Base-by-base conservation (phyloP, 345 rosid species). In the Salix suchowensis region DNA sequence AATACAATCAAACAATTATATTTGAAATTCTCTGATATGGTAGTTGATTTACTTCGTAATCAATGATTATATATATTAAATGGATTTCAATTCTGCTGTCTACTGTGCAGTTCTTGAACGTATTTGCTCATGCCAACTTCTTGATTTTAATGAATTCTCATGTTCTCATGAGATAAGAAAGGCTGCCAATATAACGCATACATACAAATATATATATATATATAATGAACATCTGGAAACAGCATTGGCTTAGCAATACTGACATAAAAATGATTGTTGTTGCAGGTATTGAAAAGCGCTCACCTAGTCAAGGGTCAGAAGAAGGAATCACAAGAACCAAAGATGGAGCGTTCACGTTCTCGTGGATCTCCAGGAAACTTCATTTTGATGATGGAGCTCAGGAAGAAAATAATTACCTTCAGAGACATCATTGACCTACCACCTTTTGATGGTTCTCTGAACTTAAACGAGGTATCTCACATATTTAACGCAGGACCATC, bases 391-490 rank as follows among this genome's bases (percentile, higher is more conserved):
- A 83, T 88, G 81, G 91, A 90, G 76, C 91, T 94, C 36, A 88
- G 88, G 28, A 85, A 88, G 77, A 91, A 89, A 87, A 90, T 90
- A 34, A 67, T 81, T 77, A 71, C 74, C 36, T 94, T 94, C 77
- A 82, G 98, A 68, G 97, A 94, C 80, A 74, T 85, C 73, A 78
- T 91, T 79, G 97, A 91, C 72, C 85, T 93, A 21, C 88, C 94
- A 62, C 77, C 89, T 72, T 78, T 82, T 40, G 88, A 81, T 30
- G 77, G 83, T 66, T 89, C 92, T 30, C 80, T 78, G 62, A 79
- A 91, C 34, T 84, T 89, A 23, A 74, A 81, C 39, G 84, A 90
- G 82, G 97, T 93, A 80, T 0, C 34, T 91, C 79, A 0, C 34
- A n/a, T 37, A 21, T 34, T 48, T 28, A 21, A 50, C 6, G 18